Conservation (phyloP, 2,329 filamentous ascomycete genomes). For the Davidsoniella virescens region DNA sequence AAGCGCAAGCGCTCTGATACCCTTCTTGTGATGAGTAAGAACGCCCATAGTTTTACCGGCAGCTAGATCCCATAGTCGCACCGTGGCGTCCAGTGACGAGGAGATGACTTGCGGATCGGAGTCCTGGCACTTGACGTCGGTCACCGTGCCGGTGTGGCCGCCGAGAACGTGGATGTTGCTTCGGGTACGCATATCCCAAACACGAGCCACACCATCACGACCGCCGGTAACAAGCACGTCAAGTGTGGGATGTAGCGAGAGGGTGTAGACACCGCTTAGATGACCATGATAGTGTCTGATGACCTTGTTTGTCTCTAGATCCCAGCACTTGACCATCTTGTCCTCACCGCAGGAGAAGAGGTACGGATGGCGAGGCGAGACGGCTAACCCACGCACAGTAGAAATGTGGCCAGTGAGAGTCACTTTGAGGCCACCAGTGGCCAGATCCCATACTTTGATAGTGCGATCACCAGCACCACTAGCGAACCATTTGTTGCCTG, state of each 20-base stretch:
- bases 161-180: slow-evolving; percentile 88
- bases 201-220: slow-evolving; percentile 80
- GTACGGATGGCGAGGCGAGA: slow-evolving; percentile 87
- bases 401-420: slow-evolving; percentile 91
- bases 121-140: slow-evolving; percentile 83
- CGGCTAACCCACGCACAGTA: slow-evolving; percentile 77
- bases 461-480: slow-evolving; percentile 89
- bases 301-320: slow-evolving; percentile 98
- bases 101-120: slow-evolving; percentile 92
- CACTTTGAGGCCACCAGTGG: slow-evolving; percentile 65
- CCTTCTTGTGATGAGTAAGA: slow-evolving; percentile 96
- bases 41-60: slow-evolving; percentile 94
- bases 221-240: slow-evolving; percentile 92
- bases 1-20: slow-evolving; percentile 65
- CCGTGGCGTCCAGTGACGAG: slow-evolving; percentile 79
- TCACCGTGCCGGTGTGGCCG: slow-evolving; percentile 81
- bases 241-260: slow-evolving; percentile 83
- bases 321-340: slow-evolving; percentile 99
- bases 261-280: slow-evolving; percentile 84
- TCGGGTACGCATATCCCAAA: slow-evolving; percentile 97
- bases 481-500: slow-evolving; percentile 94
- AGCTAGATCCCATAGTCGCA: slow-evolving; percentile 87
- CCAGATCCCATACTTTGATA: slow-evolving; percentile 97
- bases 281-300: slow-evolving; percentile 97
- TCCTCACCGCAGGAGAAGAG: slow-evolving; percentile 96